Base-by-base conservation (phyloP, 352 stramenopile species). In the Saprolegnia parasitica region DNA sequence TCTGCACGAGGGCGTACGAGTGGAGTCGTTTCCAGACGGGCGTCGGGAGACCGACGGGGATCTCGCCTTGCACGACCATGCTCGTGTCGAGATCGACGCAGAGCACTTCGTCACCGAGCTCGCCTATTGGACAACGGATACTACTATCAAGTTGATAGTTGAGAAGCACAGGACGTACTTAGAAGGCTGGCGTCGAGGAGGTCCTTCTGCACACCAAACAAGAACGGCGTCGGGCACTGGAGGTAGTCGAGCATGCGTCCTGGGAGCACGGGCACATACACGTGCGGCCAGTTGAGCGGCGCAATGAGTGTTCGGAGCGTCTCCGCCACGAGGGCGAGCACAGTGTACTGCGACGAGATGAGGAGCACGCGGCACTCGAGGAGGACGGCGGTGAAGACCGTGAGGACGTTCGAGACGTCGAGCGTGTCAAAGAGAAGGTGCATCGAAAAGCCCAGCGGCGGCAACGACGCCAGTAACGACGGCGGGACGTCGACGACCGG, bases 371-470 rank as follows among this genome's bases (percentile, higher is more conserved):
- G 65, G 4, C 56, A 66, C 55, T 80, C 75, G 40, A 77, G 68
- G 16, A 80, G 49, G 20, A 72, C 76, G 23, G 89, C 77, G 1
- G 81, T 78, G 37, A 93, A 82, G 8, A 92, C 74, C 9, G 77
- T 78, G 60, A 91, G 73, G 5, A 88, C 67, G 60, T 91, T 65
- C 16, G 56, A 49, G 35, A 65, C 13, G 35, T 65, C 56, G 23
- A 65, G 35, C 29, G 85, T 91, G 56, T 95, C 86, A 64, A 95
- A 93, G 11, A 95, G 39, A 21, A 93, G 73, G 13, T 82, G 83
- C 24, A 95, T 75, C 0, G 86, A 92, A 71, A 92, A 81, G 60
- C 92, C 83, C 9, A 95, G 66, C 5, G 78, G 77, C 11, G 86
- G 86, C 40, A 91, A 76, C 21, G 72, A 72, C 46, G 76, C 5